A percentile compares a stretch with the other conserved stretches of the same genome.
phyloP scores from a whole-genome alignment of 1,284 basidiomycete species.

The Phellinidium pouzarii region DNA sequence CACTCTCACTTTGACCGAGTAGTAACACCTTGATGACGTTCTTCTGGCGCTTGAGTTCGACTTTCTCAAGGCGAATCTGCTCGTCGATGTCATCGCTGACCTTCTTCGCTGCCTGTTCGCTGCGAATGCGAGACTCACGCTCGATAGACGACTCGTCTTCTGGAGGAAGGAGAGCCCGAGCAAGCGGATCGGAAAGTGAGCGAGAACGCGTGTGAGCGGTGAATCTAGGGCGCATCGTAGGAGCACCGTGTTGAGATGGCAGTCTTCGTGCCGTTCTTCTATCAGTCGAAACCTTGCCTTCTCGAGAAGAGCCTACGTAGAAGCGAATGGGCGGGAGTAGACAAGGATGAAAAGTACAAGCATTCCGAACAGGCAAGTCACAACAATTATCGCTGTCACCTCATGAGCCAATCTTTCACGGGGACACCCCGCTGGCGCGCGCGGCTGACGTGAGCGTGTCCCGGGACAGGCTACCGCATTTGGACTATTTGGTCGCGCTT shows the following conservation, averaged over 20 bases:
- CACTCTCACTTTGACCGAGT: slow-evolving; percentile 76
- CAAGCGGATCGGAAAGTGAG: slow-evolving; percentile 62
- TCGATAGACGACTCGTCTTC: slow-evolving; percentile 59
- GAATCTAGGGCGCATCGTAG: not conserved
- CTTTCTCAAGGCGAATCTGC: slow-evolving; percentile 57
- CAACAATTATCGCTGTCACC: too few relatives aligned
- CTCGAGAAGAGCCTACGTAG: slow-evolving; percentile 1
- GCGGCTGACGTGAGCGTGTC: too few relatives aligned
- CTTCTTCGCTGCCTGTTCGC: slow-evolving; percentile 62
- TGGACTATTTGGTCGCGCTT: too few relatives aligned
- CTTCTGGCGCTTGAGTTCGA: slow-evolving; percentile 49
- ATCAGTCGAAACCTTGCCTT: too few relatives aligned
- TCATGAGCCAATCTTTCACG: too few relatives aligned
- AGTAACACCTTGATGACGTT: slow-evolving; percentile 66
- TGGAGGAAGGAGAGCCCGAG: slow-evolving; percentile 59
- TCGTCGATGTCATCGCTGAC: slow-evolving; percentile 73
- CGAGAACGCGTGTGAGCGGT: slow-evolving; percentile 23
- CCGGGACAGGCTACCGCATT: too few relatives aligned
- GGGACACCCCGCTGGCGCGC: too few relatives aligned
- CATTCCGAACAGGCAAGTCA: too few relatives aligned
- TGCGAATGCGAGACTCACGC: slow-evolving; percentile 51
- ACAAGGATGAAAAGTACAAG: too few relatives aligned
- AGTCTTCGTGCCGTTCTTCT: too few relatives aligned
- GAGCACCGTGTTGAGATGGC: not conserved
- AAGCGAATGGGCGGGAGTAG: too few relatives aligned